Evolutionary conservation across 192 early-diverging fungal species (phyloP).

Genomic region (Cetraspora pellucida): DNA sequence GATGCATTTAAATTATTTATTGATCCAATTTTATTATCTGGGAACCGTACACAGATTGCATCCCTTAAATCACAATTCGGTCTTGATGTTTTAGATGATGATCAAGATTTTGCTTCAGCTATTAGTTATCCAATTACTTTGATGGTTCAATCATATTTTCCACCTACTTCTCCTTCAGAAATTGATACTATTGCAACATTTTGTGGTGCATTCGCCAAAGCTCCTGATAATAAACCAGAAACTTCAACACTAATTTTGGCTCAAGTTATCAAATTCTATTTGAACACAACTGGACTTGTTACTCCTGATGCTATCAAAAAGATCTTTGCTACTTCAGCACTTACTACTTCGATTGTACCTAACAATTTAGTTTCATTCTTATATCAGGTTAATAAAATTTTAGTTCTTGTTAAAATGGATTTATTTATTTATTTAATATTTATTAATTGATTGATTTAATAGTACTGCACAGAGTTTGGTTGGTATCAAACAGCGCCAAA

Average conservation of each 20-base stretch:
- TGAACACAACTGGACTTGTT: neutral
- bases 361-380: conserved; percentile 11
- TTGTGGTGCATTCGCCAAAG: neutral
- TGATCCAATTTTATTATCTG: conserved; percentile 20
- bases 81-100: conserved; percentile 1
- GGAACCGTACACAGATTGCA: neutral
- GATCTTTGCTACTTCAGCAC: neutral
- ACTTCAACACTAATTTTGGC: neutral
- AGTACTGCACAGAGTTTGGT: conserved; percentile 25
- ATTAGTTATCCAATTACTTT: neutral
- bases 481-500: conserved; percentile 27
- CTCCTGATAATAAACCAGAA: neutral
- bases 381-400: conserved; percentile 7
- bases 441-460: neutral
- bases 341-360: neutral
- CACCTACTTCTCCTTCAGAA: neutral
- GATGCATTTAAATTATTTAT: neutral
- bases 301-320: neutral
- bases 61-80: conserved; percentile 14
- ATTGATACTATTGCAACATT: neutral
- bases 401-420: neutral
- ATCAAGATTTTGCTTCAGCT: conserved; percentile 31
- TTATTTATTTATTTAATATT: neutral
- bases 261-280: neutral
- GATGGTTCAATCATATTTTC: conserved; percentile 23